A percentile compares a stretch with the other conserved stretches of the same genome.
Evolutionary conservation across 2,329 filamentous ascomycete species (phyloP).

Genomic region (Colletotrichum cuscutae): DNA sequence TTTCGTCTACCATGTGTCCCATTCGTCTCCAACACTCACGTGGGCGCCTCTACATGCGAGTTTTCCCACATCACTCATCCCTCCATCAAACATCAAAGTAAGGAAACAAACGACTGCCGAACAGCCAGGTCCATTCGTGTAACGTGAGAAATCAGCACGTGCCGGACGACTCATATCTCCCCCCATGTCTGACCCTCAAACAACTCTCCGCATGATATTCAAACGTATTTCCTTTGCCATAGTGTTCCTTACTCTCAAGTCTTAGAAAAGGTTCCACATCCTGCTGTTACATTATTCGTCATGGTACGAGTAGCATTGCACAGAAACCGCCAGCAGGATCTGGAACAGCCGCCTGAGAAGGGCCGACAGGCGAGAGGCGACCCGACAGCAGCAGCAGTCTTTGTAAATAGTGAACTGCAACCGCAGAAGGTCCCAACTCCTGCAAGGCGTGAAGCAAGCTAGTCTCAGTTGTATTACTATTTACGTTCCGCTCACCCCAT

Average conservation of each 20-base stretch:
- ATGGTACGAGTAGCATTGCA: background rate
- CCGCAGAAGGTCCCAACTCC: background rate
- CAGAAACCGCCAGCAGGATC: background rate
- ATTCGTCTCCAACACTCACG: background rate
- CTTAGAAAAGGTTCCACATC: background rate
- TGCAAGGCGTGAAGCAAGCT: background rate
- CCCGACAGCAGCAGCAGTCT: background rate
- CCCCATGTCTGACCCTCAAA: background rate
- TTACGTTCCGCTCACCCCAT: background rate
- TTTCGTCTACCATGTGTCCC: too few relatives aligned
- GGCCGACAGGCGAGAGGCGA: background rate
- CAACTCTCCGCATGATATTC: background rate
- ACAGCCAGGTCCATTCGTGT: background rate
- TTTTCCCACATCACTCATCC: background rate
- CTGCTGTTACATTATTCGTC: background rate
- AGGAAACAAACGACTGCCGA: background rate
- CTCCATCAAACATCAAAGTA: background rate
- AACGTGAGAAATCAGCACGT: background rate
- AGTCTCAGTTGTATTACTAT: background rate
- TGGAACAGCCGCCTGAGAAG: background rate
- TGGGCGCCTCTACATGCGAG: background rate
- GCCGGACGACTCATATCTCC: background rate
- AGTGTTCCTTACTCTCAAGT: background rate
- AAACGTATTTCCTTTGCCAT: background rate
- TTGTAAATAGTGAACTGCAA: too few relatives aligned